Base-by-base conservation (phyloP, 305 asterid species). In the Fraxinus baroniana region DNA sequence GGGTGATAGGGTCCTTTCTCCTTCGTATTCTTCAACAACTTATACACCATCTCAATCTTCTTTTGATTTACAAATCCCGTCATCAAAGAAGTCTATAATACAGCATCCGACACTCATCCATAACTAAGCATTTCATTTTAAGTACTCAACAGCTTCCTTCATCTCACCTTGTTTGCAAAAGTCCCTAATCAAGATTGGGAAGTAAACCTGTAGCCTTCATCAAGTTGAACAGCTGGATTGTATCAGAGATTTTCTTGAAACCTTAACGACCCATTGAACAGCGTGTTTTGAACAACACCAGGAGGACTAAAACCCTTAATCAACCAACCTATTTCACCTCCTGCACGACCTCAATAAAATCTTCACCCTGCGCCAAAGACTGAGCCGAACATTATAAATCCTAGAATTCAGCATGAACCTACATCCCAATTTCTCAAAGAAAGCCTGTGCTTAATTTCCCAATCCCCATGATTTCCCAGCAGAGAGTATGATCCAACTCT, bases 271-370 rank as follows among this genome's bases (percentile, higher is more conserved):
- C 98, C 97, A 80, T 91, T 93, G 64, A 95, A 87, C 98, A 90
- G 91, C n/a, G 87, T 88, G 84, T 91, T 95, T 79, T 94, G 97
- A 24, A 95, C 92, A 78, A 94, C 86, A 37, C 86, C 79, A 80
- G 93, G 97, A 1, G 94, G 98, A 71, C 88, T 90, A 80, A 94
- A 85, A 1, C 96, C 97, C 20, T 86, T 81, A n/a, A 39, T 95
- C 96, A 73, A 95, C 88, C 95, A 94, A 92, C 89, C 32, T 79
- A 89, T 94, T 95, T 97, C 99, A 94, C 5, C 86, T 82, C 89
- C 87, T 90, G 55, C 97, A 96, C 3, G 92, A 97, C 81, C 92
- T 94, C 87, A 91, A 83, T 87, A 94, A 80, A 87, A 93, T 94
- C 92, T 87, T 93, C 78, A 91, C 94, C 75, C 81, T 83, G 83